These are phyloP conservation scores for Zancudomyces culisetae DNA, from an alignment of 371 early-diverging fungal species.

Conservation along the genomic window DNA sequence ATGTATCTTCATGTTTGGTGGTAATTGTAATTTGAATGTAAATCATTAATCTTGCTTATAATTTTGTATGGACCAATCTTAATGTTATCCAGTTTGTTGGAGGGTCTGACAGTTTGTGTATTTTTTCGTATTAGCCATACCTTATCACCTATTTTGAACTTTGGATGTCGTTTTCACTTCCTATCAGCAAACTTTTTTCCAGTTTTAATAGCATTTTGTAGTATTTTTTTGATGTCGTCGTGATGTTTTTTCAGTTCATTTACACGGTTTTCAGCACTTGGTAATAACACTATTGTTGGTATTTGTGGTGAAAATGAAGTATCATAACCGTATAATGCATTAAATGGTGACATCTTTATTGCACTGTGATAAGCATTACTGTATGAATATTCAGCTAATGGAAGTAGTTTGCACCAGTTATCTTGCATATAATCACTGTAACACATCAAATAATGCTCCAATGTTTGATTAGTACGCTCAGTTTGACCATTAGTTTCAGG, in stretches of 20 bases:
- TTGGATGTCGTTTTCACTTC: background rate
- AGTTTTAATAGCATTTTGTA: background rate
- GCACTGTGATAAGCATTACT: conserved; percentile 12
- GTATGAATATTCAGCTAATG: conserved; percentile 21
- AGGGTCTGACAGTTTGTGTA: conserved; percentile 1
- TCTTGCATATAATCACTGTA: conserved; percentile 15
- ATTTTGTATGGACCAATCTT: conserved; percentile 6
- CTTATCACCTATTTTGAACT: background rate
- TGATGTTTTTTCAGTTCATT: background rate
- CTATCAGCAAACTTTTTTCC: conserved; percentile 5
- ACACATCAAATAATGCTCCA: conserved; percentile 23
- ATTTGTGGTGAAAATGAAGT: conserved; percentile 3
- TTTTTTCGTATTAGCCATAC: conserved; percentile 1
- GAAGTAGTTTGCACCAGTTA: conserved; percentile 17
- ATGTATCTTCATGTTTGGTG: conserved; percentile 3
- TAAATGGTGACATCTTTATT: conserved; percentile 13
- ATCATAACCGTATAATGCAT: conserved; percentile 12
- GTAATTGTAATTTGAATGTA: conserved; percentile 4
- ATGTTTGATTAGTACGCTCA: conserved; percentile 19
- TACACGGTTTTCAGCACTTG: conserved; percentile 1
- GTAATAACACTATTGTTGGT: background rate
- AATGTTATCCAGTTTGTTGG: background rate
- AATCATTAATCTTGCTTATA: background rate
- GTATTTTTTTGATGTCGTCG: background rate
- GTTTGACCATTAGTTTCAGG: conserved; percentile 34